These are phyloP conservation scores for Canariomyces notabilis DNA, from an alignment of 2,329 filamentous ascomycete genomes.

Conservation along the genomic window DNA sequence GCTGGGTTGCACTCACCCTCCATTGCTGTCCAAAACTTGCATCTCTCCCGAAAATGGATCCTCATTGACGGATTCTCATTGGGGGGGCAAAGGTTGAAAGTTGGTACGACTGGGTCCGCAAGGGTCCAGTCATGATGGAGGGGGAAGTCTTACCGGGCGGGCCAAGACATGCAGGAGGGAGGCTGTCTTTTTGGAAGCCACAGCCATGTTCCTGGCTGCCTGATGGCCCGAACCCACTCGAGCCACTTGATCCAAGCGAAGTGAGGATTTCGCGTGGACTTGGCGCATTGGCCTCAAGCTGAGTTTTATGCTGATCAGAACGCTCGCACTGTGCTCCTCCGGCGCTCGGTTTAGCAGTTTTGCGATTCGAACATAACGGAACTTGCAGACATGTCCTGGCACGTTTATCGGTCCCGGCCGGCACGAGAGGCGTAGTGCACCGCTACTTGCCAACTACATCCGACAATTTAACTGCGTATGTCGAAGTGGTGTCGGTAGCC, in stretches of 20 bases:
- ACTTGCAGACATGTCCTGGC: too few relatives aligned
- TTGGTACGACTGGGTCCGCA: constrained; percentile 13
- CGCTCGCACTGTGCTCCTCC: constrained; percentile 15
- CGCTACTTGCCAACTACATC: neutral
- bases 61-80: constrained; percentile 14
- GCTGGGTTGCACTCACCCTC: constrained; percentile 9
- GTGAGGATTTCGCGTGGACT: too few relatives aligned
- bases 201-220: constrained; percentile 11
- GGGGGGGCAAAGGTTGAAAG: constrained; percentile 8
- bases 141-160: constrained; percentile 14
- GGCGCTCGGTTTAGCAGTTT: too few relatives aligned
- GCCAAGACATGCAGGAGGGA: constrained; percentile 14
- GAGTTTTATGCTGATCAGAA: neutral
- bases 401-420: too few relatives aligned
- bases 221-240: constrained; percentile 1
- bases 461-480: neutral
- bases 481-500: neutral
- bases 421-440: neutral
- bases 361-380: too few relatives aligned
- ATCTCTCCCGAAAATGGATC: constrained; percentile 21
- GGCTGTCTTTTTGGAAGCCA: constrained; percentile 10
- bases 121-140: constrained; percentile 15
- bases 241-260: too few relatives aligned
- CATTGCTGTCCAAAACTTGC: constrained; percentile 15
- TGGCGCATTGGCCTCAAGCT: constrained; percentile 8